phyloP scores from a whole-genome alignment of 805 yeast genomes.

The Nakazawaea populi region DNA sequence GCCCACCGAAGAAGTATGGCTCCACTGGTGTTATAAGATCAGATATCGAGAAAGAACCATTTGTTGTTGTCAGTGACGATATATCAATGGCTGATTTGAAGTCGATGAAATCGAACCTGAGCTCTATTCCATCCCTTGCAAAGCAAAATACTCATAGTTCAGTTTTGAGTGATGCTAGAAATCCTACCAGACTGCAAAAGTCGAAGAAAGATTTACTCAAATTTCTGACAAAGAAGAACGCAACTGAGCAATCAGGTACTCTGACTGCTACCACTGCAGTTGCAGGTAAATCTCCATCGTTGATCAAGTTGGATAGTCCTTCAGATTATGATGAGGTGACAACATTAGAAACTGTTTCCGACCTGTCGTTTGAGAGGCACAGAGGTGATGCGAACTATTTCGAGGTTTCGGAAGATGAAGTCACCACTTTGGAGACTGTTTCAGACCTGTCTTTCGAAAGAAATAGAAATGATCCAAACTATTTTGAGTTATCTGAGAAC shows the following conservation, averaged over 20 bases:
- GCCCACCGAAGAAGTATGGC: background rate
- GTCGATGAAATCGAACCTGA: background rate
- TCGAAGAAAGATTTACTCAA: background rate
- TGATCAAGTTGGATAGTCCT: background rate
- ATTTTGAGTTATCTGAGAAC: slow-evolving; percentile 27
- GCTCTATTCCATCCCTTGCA: background rate
- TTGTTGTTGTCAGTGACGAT: slow-evolving; percentile 10
- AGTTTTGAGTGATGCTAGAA: background rate
- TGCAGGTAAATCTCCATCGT: slow-evolving; percentile 2
- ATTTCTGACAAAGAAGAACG: slow-evolving; percentile 12
- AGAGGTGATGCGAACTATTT: slow-evolving; percentile 44
- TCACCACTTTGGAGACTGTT: slow-evolving; percentile 41
- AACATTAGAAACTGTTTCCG: slow-evolving; percentile 44
- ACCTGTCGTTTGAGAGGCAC: slow-evolving; percentile 38
- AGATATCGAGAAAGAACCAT: slow-evolving; percentile 9
- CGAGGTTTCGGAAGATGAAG: slow-evolving; percentile 19
- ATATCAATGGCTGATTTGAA: background rate
- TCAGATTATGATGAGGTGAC: slow-evolving; percentile 26
- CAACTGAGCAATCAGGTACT: slow-evolving; percentile 1
- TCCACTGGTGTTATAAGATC: background rate
- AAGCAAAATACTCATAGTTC: background rate
- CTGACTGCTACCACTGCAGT: slow-evolving; percentile 9
- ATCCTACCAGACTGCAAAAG: background rate
- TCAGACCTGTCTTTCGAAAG: slow-evolving; percentile 39
- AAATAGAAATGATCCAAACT: slow-evolving; percentile 42